Conservation (phyloP, 2,329 filamentous ascomycete species). For the Pestalotiopsis sp. region DNA sequence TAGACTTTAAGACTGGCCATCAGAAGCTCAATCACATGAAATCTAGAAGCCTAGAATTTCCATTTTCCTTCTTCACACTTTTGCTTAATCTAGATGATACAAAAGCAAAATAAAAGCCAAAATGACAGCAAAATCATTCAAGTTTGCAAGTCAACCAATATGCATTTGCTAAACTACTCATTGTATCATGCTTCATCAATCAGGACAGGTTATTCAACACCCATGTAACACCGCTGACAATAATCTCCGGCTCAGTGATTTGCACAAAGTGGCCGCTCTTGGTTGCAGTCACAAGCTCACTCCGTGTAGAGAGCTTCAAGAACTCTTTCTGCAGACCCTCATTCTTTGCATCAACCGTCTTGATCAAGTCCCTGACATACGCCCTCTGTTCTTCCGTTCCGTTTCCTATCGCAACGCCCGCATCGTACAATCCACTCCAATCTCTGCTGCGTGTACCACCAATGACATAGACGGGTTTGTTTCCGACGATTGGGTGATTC, state of each 20-base stretch:
- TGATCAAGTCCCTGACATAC: neutral
- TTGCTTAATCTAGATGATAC: too few relatives aligned
- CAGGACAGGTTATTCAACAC: conserved; percentile 22
- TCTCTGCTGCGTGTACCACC: conserved; percentile 29
- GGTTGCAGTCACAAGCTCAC: conserved; percentile 28
- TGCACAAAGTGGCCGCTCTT: conserved; percentile 39
- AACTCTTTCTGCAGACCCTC: conserved; percentile 23
- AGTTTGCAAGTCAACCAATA: too few relatives aligned
- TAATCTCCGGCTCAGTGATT: conserved; percentile 35
- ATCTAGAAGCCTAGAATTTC: too few relatives aligned
- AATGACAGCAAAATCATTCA: too few relatives aligned
- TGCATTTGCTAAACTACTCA: too few relatives aligned
- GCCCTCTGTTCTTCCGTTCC: conserved; percentile 26
- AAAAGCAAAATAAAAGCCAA: too few relatives aligned
- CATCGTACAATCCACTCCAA: conserved; percentile 32
- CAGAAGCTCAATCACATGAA: too few relatives aligned
- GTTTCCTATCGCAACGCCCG: conserved; percentile 34
- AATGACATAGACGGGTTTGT: conserved; percentile 24
- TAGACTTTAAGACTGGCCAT: too few relatives aligned
- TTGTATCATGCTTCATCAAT: too few relatives aligned
- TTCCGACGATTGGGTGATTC: conserved; percentile 27
- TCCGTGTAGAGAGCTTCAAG: conserved; percentile 27
- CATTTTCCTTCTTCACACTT: too few relatives aligned
- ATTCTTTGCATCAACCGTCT: neutral
- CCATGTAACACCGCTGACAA: conserved; percentile 36